Percentiles rank a stretch among this genome's conserved stretches.
phyloP scores from a whole-genome alignment of 2,329 filamentous ascomycete genomes.

The Pestalotiopsis sp. region DNA sequence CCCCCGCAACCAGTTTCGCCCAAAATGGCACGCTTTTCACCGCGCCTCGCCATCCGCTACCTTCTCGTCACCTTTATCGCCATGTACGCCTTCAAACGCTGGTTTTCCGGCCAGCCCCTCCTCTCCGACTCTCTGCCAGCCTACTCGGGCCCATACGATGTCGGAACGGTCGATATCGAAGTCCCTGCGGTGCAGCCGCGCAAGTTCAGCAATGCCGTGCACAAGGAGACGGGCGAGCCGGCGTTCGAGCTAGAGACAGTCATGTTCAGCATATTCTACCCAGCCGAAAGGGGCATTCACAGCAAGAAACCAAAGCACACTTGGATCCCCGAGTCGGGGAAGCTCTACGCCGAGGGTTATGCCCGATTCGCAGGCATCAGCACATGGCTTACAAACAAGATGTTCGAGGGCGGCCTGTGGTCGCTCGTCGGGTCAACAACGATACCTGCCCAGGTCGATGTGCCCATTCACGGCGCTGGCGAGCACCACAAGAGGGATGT shows the following conservation, averaged over 20 bases:
- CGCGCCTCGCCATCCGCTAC: conserved; percentile 25
- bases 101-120: conserved; percentile 38
- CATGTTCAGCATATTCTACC: conserved; percentile 52
- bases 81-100: conserved; percentile 40
- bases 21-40: neutral
- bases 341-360: conserved; percentile 45
- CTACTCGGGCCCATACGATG: conserved; percentile 44
- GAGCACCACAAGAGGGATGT: neutral
- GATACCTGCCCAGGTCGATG: conserved; percentile 49
- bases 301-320: conserved; percentile 32
- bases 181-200: conserved; percentile 26
- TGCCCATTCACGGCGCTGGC: conserved; percentile 33
- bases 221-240: conserved; percentile 34
- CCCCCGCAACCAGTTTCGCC: neutral
- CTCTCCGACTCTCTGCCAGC: conserved; percentile 43
- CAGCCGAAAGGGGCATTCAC: conserved; percentile 29
- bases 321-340: conserved; percentile 46
- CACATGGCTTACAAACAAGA: conserved; percentile 40
- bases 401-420: conserved; percentile 44
- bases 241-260: conserved; percentile 48
- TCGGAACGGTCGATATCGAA: conserved; percentile 49
- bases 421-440: conserved; percentile 42
- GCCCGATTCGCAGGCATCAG: conserved; percentile 44
- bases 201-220: conserved; percentile 35
- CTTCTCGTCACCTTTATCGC: conserved; percentile 26